Conservation (phyloP, 2,329 filamentous ascomycete genomes). For the Fusarium coicis region DNA sequence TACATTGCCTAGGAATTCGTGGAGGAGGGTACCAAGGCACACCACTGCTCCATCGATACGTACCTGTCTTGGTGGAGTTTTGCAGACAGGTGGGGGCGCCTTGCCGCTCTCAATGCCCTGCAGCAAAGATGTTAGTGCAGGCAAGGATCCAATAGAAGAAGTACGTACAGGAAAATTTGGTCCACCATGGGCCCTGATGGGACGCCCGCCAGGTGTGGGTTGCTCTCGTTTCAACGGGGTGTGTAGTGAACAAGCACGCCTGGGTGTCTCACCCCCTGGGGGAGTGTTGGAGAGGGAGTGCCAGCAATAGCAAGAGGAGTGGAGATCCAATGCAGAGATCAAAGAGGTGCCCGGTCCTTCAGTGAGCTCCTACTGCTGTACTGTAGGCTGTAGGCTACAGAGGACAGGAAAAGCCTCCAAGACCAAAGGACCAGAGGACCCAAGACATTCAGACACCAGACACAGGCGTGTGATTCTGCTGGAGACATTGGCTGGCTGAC, state of each 20-base stretch:
- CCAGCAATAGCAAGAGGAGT: constrained; percentile 11
- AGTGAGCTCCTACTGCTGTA: constrained; percentile 11
- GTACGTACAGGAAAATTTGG: constrained; percentile 35
- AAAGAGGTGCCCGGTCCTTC: constrained; percentile 18
- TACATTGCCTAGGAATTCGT: constrained; percentile 46
- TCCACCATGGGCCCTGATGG: constrained; percentile 27
- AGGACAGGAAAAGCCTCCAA: constrained; percentile 16
- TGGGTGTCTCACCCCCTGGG: constrained; percentile 31
- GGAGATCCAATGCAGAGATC: constrained; percentile 23
- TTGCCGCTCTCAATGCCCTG: constrained; percentile 45
- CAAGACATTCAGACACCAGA: constrained; percentile 42
- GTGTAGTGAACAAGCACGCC: constrained; percentile 11
- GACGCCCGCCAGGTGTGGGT: constrained; percentile 33
- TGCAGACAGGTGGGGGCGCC: constrained; percentile 25
- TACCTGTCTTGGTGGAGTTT: constrained; percentile 34
- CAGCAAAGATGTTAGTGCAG: constrained; percentile 42
- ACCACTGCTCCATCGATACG: constrained; percentile 39
- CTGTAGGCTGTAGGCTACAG: background rate
- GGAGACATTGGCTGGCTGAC: constrained; percentile 27
- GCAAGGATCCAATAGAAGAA: constrained; percentile 25
- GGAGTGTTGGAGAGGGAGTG: constrained; percentile 31
- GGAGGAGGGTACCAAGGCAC: constrained; percentile 45
- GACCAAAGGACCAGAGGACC: constrained; percentile 12
- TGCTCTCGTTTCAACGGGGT: constrained; percentile 31
- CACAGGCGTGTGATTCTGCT: constrained; percentile 42